Evolutionary conservation across 176 grass and related monocot genomes (phyloP), one percentile per base, ranked within the genome.

Genomic region (Microstegium vimineum): DNA sequence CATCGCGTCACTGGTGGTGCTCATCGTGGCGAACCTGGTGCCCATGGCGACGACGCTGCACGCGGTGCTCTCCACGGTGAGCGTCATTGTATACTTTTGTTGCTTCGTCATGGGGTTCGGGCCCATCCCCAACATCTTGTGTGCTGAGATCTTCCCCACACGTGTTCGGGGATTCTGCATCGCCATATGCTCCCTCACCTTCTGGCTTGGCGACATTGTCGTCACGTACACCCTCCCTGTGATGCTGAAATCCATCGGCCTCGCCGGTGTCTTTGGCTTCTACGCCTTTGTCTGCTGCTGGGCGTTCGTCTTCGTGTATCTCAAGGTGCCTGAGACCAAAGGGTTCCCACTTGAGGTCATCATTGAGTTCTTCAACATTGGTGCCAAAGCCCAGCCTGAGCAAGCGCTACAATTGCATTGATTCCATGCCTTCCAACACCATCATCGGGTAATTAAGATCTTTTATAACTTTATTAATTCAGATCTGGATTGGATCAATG

Each of bases 21-120:
- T 98, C 12, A 78, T 98, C 68, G 28, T 84, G 4, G 73, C 90
- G 13, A 94, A 89, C 71, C 4, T 90, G 0, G 56, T 93, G 7
- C 38, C 89, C 22, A 71, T 91, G 77, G 81, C 78, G 1, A 49
- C 83, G 0, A 80, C 82, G 2, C 71, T 68, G 13, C 92, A 94
- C 65, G 95, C 95, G 0, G 86, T 88, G 31, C 79, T 98, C 25
- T 94, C 92, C 28, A 98, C 92, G 9, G 36, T 30, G 0, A 90
- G 92, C 13, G 95, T 98, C 16, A 74, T 94, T 20, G 17, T 93
- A 28, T 98, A 94, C 84, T 86, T 98, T 62, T 98, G 95, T 76
- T 87, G 84, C 65, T 98, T 98, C 38, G 92, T 98, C 42, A 98
- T 98, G 95, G 95, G 95, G 0, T 98, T 98, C 4, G 92, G 95